These are phyloP conservation scores for Aspergillus funiculosus DNA, from an alignment of 495 filamentous ascomycete species.

Conservation along the genomic window DNA sequence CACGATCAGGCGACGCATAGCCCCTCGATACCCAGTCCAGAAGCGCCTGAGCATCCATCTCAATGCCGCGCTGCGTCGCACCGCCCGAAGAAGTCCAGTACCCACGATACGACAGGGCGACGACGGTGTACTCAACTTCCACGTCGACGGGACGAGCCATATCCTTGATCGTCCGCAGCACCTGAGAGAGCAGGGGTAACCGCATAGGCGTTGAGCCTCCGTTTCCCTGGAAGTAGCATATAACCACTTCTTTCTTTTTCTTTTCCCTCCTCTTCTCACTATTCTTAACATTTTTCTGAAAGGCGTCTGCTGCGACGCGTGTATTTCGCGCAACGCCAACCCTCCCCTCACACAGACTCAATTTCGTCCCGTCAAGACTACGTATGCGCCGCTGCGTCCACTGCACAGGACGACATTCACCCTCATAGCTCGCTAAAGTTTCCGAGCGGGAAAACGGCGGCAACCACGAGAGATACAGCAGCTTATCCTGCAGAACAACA, in stretches of 20 bases:
- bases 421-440: conserved; percentile 54
- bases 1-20: conserved; percentile 21
- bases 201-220: conserved; percentile 57
- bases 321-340: too few relatives aligned
- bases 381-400: conserved; percentile 56
- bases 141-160: not conserved
- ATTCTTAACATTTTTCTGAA: too few relatives aligned
- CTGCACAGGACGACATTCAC: conserved; percentile 49
- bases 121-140: conserved; percentile 45
- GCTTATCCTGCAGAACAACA: conserved; percentile 74
- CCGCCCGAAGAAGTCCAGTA: conserved; percentile 74
- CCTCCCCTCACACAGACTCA: conserved; percentile 51
- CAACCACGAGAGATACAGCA: conserved; percentile 73
- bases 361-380: conserved; percentile 56
- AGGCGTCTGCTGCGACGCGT: too few relatives aligned
- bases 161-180: conserved; percentile 20
- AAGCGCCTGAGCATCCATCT: conserved; percentile 57
- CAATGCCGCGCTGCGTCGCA: conserved; percentile 60
- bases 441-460: conserved; percentile 52
- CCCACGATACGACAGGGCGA: conserved; percentile 66
- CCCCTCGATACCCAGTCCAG: conserved; percentile 47
- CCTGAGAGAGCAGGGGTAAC: conserved; percentile 59
- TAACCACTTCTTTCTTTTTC: conserved; percentile 23
- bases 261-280: too few relatives aligned
- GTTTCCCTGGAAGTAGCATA: conserved; percentile 40